Evolutionary conservation across 495 filamentous ascomycete species (phyloP).

Genomic region (Lophiotrema nucula): DNA sequence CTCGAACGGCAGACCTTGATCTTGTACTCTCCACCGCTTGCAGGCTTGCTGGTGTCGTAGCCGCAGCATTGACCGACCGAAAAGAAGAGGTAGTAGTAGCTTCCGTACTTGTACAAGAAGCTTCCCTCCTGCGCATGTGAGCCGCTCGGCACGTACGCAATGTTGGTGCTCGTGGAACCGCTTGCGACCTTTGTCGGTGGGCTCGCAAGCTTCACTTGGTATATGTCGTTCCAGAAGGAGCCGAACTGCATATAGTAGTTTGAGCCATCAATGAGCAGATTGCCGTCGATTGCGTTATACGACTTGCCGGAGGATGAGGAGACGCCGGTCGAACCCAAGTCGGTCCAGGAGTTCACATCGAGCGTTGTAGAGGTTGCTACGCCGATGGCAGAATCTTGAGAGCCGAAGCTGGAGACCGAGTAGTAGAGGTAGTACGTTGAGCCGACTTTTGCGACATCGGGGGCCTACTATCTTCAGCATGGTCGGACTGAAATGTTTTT

Average conservation of each 20-base stretch:
- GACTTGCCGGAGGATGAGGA: constrained; percentile 44
- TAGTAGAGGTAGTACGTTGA: constrained; percentile 71
- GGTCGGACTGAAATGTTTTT: no score
- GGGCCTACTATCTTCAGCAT: constrained; percentile 62
- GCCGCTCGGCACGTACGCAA: constrained; percentile 56
- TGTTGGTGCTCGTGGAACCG: constrained; percentile 43
- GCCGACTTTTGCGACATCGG: constrained; percentile 59
- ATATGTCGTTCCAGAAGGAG: constrained; percentile 67
- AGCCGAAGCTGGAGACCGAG: constrained; percentile 63
- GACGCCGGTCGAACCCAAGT: constrained; percentile 54
- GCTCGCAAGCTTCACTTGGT: constrained; percentile 56
- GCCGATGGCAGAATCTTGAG: constrained; percentile 62
- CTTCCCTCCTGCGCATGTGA: constrained; percentile 59
- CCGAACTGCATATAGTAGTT: constrained; percentile 63
- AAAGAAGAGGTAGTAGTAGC: constrained; percentile 68
- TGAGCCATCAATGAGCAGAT: constrained; percentile 52
- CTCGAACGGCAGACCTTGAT: constrained; percentile 62
- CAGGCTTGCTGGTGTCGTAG: constrained; percentile 51
- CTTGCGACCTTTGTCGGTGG: constrained; percentile 44
- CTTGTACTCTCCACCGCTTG: constrained; percentile 62
- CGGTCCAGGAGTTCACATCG: constrained; percentile 61
- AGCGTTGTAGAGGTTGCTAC: constrained; percentile 64
- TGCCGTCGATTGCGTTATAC: constrained; percentile 73
- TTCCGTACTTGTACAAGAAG: constrained; percentile 54
- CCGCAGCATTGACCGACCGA: constrained; percentile 62